Percentiles rank a stretch among this genome's conserved stretches.
These are phyloP conservation scores for Saccharomyces hybrid DNA, from an alignment of 1,139 yeast genomes.

Conservation along the genomic window DNA sequence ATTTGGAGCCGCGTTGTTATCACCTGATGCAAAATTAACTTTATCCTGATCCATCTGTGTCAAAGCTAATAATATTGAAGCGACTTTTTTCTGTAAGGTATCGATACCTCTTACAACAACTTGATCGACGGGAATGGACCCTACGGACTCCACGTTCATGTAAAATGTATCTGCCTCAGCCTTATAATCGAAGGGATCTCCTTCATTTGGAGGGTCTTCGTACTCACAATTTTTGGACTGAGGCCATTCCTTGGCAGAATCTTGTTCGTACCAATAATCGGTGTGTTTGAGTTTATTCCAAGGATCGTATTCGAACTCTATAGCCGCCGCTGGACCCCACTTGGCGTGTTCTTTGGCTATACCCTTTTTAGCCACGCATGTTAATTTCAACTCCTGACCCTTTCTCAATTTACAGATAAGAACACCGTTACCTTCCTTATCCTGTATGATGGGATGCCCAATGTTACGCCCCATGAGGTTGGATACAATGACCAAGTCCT, in stretches of 20 bases:
- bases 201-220: conserved; percentile 93
- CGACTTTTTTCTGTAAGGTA: conserved; percentile 82
- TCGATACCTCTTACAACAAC: conserved; percentile 78
- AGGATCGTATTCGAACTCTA: conserved; percentile 98
- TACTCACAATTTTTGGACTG: conserved; percentile 79
- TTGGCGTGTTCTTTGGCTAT: conserved; percentile 98
- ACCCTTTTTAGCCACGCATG: conserved; percentile 96
- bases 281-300: conserved; percentile 96
- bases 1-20: conserved; percentile 40
- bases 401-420: conserved; percentile 83
- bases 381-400: conserved; percentile 82
- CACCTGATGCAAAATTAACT: conserved; percentile 42
- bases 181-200: conserved; percentile 75
- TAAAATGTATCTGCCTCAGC: conserved; percentile 80
- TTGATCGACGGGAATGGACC: conserved; percentile 80
- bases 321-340: conserved; percentile 97
- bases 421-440: conserved; percentile 72
- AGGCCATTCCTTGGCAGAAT: conserved; percentile 90
- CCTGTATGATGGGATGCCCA: conserved; percentile 83
- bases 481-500: conserved; percentile 60
- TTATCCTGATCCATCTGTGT: conserved; percentile 47
- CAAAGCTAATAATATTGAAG: conserved; percentile 77
- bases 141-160: conserved; percentile 87
- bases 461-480: conserved; percentile 39
- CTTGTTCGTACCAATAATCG: conserved; percentile 92